These are phyloP conservation scores for Ophidiomyces ophidiicola DNA, from an alignment of 2,329 filamentous ascomycete genomes.

Conservation along the genomic window DNA sequence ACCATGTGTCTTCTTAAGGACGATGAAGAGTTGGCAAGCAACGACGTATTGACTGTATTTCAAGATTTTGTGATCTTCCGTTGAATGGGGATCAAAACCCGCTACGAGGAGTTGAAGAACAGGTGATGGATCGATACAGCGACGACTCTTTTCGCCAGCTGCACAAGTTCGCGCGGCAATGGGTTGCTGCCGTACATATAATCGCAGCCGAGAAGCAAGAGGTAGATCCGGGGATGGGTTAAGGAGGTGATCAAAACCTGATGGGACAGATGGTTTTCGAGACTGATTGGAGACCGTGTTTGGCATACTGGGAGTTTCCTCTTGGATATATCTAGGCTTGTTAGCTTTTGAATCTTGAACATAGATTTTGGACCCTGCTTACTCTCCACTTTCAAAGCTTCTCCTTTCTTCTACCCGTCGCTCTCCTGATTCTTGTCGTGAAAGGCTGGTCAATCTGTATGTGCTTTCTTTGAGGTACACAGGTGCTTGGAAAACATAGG, in stretches of 20 bases:
- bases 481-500: too few species aligned
- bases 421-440: too few species aligned
- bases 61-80: slow-evolving; percentile 29
- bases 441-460: too few species aligned
- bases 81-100: slow-evolving; percentile 32
- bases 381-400: too few species aligned
- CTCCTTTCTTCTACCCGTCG: too few species aligned
- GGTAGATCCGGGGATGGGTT: slow-evolving; percentile 22
- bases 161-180: slow-evolving; percentile 36
- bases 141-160: slow-evolving; percentile 34
- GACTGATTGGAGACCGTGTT: neutral
- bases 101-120: slow-evolving; percentile 36
- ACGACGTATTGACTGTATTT: slow-evolving; percentile 33
- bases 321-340: neutral
- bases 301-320: slow-evolving; percentile 14
- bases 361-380: too few species aligned
- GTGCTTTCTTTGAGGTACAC: too few species aligned
- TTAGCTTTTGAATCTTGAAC: too few species aligned
- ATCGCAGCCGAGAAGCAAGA: slow-evolving; percentile 23
- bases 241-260: slow-evolving; percentile 29
- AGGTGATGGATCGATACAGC: slow-evolving; percentile 37
- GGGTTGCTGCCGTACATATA: slow-evolving; percentile 38
- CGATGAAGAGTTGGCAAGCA: slow-evolving; percentile 33
- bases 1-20: slow-evolving; percentile 13
- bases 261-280: slow-evolving; percentile 21